phyloP scores from a whole-genome alignment of 2,329 filamentous ascomycete species.

The Chrysoporthe austroafricana region DNA sequence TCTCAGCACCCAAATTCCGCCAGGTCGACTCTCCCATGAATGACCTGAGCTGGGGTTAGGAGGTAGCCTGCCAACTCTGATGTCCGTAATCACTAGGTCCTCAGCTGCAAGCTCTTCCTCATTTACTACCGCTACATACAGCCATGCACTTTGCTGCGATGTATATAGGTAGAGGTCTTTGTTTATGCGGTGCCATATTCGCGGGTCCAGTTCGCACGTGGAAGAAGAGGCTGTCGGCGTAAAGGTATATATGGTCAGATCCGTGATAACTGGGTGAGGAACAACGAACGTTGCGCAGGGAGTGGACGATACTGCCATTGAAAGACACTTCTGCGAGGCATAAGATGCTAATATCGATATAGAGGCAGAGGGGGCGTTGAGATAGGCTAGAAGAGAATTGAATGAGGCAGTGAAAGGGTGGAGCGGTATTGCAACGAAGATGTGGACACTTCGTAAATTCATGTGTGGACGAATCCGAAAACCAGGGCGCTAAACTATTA shows the following conservation, averaged over 20 bases:
- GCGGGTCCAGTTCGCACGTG: conserved; percentile 33
- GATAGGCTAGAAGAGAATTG: no score
- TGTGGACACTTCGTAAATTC: no score
- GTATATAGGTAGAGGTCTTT: conserved; percentile 71
- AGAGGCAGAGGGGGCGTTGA: no score
- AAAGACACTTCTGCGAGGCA: no score
- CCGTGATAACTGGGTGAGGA: background rate
- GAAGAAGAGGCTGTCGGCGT: conserved; percentile 21
- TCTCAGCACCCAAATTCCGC: conserved; percentile 68
- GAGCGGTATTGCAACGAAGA: no score
- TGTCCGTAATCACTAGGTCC: conserved; percentile 63
- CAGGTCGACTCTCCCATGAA: conserved; percentile 66
- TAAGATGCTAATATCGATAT: no score
- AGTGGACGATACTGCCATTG: background rate
- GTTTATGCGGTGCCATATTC: conserved; percentile 62
- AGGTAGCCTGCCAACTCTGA: conserved; percentile 60
- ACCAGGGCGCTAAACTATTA: no score
- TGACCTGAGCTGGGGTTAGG: conserved; percentile 33
- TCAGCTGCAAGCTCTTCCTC: conserved; percentile 67
- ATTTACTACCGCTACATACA: conserved; percentile 64
- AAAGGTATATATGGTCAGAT: background rate
- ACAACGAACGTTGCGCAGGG: background rate
- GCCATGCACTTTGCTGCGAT: conserved; percentile 64
- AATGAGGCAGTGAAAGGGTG: no score
- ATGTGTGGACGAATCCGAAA: no score